A percentile compares a stretch with the other conserved stretches of the same genome.
Evolutionary conservation across 177 flowering plant genomes (phyloP).

Genomic region (Vitis hybrid): DNA sequence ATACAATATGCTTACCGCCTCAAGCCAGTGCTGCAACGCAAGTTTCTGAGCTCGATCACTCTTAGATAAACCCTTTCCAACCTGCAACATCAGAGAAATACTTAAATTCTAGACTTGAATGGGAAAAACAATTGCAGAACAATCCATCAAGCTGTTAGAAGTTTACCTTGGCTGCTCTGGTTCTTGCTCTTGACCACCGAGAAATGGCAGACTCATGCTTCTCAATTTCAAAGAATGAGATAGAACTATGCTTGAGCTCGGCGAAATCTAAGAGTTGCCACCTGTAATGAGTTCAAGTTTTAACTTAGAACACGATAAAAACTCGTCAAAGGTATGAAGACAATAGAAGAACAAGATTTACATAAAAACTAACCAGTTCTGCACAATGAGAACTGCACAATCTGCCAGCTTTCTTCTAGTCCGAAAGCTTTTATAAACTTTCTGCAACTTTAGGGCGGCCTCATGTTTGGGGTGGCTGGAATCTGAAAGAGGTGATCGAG

Average conservation of each 20-base stretch:
- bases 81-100: slow-evolving; percentile 32
- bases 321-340: not conserved
- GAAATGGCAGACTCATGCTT: slow-evolving; percentile 71
- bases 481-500: slow-evolving; percentile 24
- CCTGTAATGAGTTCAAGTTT: slow-evolving; percentile 32
- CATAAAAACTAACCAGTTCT: slow-evolving; percentile 61
- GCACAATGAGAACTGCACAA: slow-evolving; percentile 94
- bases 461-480: slow-evolving; percentile 51
- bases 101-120: not conserved
- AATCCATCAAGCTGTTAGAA: not conserved
- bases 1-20: slow-evolving; percentile 54
- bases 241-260: slow-evolving; percentile 68
- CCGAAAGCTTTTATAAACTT: slow-evolving; percentile 95
- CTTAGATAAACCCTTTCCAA: slow-evolving; percentile 75
- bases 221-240: slow-evolving; percentile 68
- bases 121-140: not conserved
- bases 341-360: not conserved
- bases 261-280: slow-evolving; percentile 78
- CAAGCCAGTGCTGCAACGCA: slow-evolving; percentile 83
- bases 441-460: slow-evolving; percentile 91
- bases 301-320: slow-evolving; percentile 2
- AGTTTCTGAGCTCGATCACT: slow-evolving; percentile 67
- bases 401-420: slow-evolving; percentile 95
- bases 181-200: slow-evolving; percentile 78
- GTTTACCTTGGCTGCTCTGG: slow-evolving; percentile 71